Base-by-base conservation (phyloP, 441 rosid species). In the Lepidium campestre region DNA sequence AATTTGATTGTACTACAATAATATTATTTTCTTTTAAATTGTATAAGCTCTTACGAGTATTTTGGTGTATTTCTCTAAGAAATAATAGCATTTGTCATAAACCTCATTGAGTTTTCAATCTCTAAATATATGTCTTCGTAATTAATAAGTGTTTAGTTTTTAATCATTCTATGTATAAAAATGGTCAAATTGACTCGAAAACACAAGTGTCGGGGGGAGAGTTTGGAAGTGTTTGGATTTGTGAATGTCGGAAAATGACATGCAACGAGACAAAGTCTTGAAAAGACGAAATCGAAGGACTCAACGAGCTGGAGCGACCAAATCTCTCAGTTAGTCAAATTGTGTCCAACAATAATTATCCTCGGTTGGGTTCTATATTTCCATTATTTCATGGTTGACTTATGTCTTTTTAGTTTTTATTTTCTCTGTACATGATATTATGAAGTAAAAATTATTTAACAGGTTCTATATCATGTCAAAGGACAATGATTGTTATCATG, bases 141-240 rank as follows among this genome's bases (percentile, higher is more conserved):
- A n/a, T n/a, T n/a, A n/a, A n/a, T n/a, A n/a, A n/a, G n/a, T n/a
- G n/a, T n/a, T n/a, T n/a, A n/a, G n/a, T n/a, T n/a, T n/a, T n/a
- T n/a, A n/a, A n/a, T n/a, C n/a, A n/a, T n/a, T n/a, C n/a, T n/a
- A n/a, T n/a, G n/a, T n/a, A 5, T 14, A 12, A 36, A 36, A 11
- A 1, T 36, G n/a, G n/a, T n/a, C n/a, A n/a, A 5, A 36, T 6
- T 36, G 14, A 4, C 50, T 36, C 10, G 65, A 68, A 49, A 36
- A 36, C 6, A 36, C 40, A 11, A 36, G n/a, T 8, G 58, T 68
- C 34, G 59, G 50, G 18, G n/a, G n/a, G n/a, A 68, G 42, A 58
- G 48, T 49, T 56, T 68, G 59, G 50, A 68, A 68, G 59, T 68
- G 65, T 58, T 58, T 67, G 65, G 41, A n/a, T 35, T 68, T 58